phyloP scores from a whole-genome alignment of 2,329 filamentous ascomycete genomes.

The Paecilomyces formosus region DNA sequence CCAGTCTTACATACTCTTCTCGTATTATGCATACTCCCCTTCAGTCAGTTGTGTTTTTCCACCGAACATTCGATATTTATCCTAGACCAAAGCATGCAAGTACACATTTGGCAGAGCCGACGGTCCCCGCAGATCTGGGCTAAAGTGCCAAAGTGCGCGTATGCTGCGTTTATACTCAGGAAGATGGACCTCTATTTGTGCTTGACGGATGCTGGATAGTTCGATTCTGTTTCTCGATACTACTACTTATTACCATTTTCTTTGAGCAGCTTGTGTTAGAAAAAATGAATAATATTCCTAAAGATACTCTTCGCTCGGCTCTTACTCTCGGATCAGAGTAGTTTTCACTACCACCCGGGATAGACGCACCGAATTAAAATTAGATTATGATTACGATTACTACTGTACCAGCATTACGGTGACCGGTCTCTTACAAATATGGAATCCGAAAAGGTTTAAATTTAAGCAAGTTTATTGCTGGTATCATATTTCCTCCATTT shows the following conservation, averaged over 20 bases:
- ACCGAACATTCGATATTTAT: not conserved
- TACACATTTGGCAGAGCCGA: not conserved
- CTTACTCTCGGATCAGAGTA: not conserved
- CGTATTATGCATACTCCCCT: not conserved
- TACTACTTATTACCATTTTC: not conserved
- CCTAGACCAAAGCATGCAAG: not conserved
- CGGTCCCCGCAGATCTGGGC: not conserved
- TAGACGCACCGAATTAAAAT: too few relatives aligned
- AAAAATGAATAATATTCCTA: not conserved
- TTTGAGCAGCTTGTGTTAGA: not conserved
- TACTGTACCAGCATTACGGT: not conserved
- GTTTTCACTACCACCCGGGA: not conserved
- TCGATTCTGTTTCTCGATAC: not conserved
- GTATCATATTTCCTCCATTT: not conserved
- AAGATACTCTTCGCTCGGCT: not conserved
- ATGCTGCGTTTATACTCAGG: not conserved
- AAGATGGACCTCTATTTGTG: not conserved
- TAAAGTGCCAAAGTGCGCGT: not conserved
- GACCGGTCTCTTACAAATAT: not conserved
- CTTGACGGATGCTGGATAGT: not conserved
- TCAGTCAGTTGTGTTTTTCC: not conserved
- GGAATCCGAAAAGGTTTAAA: not conserved
- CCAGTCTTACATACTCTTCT: not conserved
- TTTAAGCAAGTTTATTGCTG: not conserved
- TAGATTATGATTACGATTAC: too few relatives aligned